Evolutionary conservation across 176 grass and related monocot species (phyloP).

Genomic region (Phyllostachys edulis): DNA sequence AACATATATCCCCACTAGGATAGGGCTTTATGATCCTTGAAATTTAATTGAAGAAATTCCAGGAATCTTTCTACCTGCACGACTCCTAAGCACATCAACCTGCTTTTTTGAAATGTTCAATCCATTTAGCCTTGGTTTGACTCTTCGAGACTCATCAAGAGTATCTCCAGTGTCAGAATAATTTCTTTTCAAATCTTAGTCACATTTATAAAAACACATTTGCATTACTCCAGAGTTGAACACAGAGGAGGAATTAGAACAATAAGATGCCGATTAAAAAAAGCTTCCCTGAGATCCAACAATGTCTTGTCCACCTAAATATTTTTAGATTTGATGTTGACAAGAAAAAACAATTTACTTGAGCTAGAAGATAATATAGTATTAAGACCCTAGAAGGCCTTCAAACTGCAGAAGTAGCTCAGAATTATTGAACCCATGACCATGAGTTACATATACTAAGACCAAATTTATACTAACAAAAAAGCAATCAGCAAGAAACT

Average conservation of each 20-base stretch:
- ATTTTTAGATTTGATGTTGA: neutral
- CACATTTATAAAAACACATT: neutral
- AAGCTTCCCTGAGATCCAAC: neutral
- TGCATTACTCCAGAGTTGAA: neutral
- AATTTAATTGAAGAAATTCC: neutral
- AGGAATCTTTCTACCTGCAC: neutral
- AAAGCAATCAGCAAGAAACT: neutral
- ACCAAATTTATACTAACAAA: neutral
- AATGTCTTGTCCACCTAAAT: neutral
- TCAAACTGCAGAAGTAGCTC: neutral
- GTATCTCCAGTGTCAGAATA: neutral
- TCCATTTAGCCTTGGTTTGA: slow-evolving; percentile 35
- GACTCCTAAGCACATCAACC: slow-evolving; percentile 1
- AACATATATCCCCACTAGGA: neutral
- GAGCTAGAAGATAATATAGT: neutral
- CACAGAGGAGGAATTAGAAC: neutral
- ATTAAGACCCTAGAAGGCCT: neutral
- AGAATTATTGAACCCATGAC: neutral
- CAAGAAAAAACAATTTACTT: neutral
- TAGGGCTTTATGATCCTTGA: neutral
- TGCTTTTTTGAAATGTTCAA: slow-evolving; percentile 27
- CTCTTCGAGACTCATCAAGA: slow-evolving; percentile 37
- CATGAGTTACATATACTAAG: neutral
- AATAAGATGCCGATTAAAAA: neutral
- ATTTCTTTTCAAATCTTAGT: slow-evolving; percentile 44